Base-by-base conservation (phyloP, 2,329 filamentous ascomycete species). In the Stagonosporopsis chrysanthemi region DNA sequence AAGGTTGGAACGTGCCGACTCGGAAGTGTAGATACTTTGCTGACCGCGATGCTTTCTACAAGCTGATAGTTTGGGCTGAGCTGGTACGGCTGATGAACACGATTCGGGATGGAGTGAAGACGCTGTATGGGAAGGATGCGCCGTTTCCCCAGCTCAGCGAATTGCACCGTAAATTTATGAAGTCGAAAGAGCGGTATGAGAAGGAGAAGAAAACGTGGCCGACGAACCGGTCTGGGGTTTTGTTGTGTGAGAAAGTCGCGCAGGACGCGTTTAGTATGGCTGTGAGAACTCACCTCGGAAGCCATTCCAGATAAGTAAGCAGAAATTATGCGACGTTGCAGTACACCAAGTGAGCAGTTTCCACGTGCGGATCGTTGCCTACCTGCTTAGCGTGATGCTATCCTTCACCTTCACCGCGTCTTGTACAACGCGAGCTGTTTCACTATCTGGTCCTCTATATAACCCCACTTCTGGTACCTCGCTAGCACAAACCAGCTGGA, bases 41-140 rank as follows among this genome's bases (percentile, higher is more conserved):
- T 8, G 42, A 46, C 24, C 39, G 51, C 12, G 56, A 60, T 6
- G 38, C 45, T 1, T 65, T 63, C 14, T 56, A 62, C 6, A 55
- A 56, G 24, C 46, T 66, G 2, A 9, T 65, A 1, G 52, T 53
- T 2, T 66, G 56, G 56, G 62, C 60, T 4, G 56, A 65, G 36
- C 14, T 64, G 14, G 57, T 61, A 12, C 52, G 59, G 12, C 47
- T 61, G 40, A 62, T 65, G 47, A 62, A 62, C 29, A 33, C 47
- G 7, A 36, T 39, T 23, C 39, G 35, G 12, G 31, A 28, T 3
- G 17, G 15, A 2, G 26, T 33, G 6, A 14, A 36, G n/a, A n/a
- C 19, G 11, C 1, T 39, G 1, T 24, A 38, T 0, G 43, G 46
- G n/a, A 17, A 39, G 15, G 6, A 31, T 11, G 40, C 22, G 4